Base-by-base conservation (phyloP, 139 green algal species). In the Parachlorella kessleri region DNA sequence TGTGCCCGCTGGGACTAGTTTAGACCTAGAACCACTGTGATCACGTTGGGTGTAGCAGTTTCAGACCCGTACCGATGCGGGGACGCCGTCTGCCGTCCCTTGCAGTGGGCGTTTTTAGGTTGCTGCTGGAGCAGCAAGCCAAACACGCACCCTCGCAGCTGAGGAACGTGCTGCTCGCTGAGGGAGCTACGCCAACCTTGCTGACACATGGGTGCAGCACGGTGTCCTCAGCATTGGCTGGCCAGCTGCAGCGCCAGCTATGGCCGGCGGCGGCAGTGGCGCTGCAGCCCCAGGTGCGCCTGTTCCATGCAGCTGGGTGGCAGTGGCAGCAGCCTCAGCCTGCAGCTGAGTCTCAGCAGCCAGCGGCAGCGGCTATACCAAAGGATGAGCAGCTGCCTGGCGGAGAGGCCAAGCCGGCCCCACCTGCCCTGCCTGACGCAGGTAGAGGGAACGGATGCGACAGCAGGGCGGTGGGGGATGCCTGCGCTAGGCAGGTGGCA, bases 311-410 rank as follows among this genome's bases (percentile, higher is more conserved):
- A 26, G 40, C 32, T 32, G 66, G 70, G 64, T 32, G 30, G 21
- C 41, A 35, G 4, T 79, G 74, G 75, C 38, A 80, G 23, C 41
- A 41, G 28, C 59, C 6, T 6, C 59, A 36, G 21, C 59, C 23
- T 18, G 23, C 26, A 33, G 6, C 59, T 68, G 10, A 33, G 59
- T 33, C 59, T 6, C 59, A 33, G 59, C 26, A 30, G 59, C 39
- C 75, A 81, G 4, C 42, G 72, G 75, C 66, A 65, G 6, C 75
- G 67, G 33, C 35, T 55, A 37, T 48, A 68, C 36, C 32, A 26
- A 39, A 63, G 4, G 69, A 4, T 14, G 26, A 40, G 73, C 73
- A 79, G 48, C 48, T 28, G 48, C 48, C 10, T 59, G 48, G 48
- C 18, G 48, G 18, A 28, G 48, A 59, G 48, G 10, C 48, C 48